Conservation (phyloP, 805 yeast genomes). For the Yamadazyma laniorum region DNA sequence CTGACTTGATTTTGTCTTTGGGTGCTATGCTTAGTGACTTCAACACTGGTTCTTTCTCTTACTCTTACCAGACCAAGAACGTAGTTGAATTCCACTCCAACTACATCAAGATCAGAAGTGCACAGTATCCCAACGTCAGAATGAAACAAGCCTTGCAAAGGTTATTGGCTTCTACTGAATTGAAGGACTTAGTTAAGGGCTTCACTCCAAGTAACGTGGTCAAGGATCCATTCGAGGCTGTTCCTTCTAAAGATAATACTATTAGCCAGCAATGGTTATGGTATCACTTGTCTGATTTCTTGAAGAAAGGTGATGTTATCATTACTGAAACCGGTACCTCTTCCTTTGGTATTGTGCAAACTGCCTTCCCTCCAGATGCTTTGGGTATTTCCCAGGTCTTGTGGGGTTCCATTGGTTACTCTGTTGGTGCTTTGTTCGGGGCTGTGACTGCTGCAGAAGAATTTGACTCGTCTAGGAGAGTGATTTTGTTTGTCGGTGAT, state of each 20-base stretch:
- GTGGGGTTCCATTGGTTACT: slow-evolving; percentile 37
- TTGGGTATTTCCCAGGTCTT: slow-evolving; percentile 35
- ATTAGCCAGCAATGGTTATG: slow-evolving; percentile 32
- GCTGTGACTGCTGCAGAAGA: slow-evolving; percentile 36
- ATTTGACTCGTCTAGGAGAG: slow-evolving; percentile 31
- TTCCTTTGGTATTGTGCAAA: slow-evolving; percentile 34
- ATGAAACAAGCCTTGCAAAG: slow-evolving; percentile 48
- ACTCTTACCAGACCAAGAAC: slow-evolving; percentile 70
- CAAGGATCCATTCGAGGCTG: slow-evolving; percentile 16
- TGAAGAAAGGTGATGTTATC: slow-evolving; percentile 30
- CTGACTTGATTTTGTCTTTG: slow-evolving; percentile 71
- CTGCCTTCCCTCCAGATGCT: slow-evolving; percentile 27
- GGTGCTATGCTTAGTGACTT: slow-evolving; percentile 86
- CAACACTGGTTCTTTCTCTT: slow-evolving; percentile 86
- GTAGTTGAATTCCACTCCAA: slow-evolving; percentile 79
- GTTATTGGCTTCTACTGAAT: slow-evolving; percentile 16
- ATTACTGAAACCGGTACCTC: slow-evolving; percentile 38
- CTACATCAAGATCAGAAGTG: slow-evolving; percentile 66
- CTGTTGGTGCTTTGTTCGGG: slow-evolving; percentile 35
- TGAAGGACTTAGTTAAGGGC: slow-evolving; percentile 9
- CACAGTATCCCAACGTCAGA: slow-evolving; percentile 69
- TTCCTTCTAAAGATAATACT: slow-evolving; percentile 8
- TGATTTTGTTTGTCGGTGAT: slow-evolving; percentile 40
- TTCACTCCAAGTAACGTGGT: slow-evolving; percentile 14
- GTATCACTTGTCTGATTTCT: slow-evolving; percentile 27